Percentiles rank a stretch among this genome's conserved stretches.
These are phyloP conservation scores for Fusarium sp. DNA, from an alignment of 2,329 filamentous ascomycete genomes.

Conservation along the genomic window DNA sequence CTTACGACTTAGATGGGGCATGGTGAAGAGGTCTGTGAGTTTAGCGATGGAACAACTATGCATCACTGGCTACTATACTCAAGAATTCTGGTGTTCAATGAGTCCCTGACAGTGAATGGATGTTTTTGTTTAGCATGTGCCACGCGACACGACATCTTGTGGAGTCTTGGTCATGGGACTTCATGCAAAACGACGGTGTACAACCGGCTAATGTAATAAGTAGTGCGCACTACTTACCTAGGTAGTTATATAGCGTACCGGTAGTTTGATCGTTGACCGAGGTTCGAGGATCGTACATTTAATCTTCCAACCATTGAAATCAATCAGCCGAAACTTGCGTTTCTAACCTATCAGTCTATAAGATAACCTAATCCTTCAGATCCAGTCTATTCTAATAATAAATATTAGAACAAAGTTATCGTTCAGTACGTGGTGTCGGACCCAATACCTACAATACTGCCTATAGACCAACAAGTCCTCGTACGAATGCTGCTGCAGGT, in stretches of 20 bases:
- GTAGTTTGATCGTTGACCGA: constrained; percentile 2
- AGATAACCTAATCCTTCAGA: background rate
- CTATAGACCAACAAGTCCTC: constrained; percentile 59
- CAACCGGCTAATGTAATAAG: constrained; percentile 33
- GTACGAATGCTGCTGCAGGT: constrained; percentile 60
- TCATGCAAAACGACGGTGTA: constrained; percentile 32
- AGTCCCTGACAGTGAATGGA: background rate
- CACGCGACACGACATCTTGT: constrained; percentile 28
- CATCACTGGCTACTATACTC: constrained; percentile 26
- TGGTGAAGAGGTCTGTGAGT: constrained; percentile 11
- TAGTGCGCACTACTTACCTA: background rate
- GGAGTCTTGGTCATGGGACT: constrained; percentile 38
- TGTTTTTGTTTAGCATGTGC: constrained; percentile 20
- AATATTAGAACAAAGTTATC: background rate
- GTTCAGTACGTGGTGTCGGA: background rate
- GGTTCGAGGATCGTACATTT: background rate
- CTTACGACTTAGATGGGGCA: constrained; percentile 25
- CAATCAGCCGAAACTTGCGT: background rate
- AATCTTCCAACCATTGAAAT: background rate
- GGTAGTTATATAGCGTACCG: background rate
- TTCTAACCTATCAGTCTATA: background rate
- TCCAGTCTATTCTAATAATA: background rate
- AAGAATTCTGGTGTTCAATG: constrained; percentile 6
- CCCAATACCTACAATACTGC: constrained; percentile 22
- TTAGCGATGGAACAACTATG: constrained; percentile 7